phyloP scores from a whole-genome alignment of 1,284 basidiomycete genomes.

The Ustilago vetiveriae region DNA sequence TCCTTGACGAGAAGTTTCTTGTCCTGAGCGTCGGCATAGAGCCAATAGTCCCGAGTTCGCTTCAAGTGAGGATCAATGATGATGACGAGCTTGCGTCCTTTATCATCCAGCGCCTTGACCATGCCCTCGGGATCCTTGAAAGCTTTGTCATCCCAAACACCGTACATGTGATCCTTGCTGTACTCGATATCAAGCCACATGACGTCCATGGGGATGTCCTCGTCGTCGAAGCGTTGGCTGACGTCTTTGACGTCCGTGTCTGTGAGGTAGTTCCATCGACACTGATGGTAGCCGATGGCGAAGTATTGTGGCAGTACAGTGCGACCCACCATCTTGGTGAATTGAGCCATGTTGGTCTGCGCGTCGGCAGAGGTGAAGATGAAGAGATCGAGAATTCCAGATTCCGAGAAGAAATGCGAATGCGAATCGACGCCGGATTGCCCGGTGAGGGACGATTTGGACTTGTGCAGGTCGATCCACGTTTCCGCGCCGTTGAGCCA shows the following conservation, averaged over 20 bases:
- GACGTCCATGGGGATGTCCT: constrained; percentile 93
- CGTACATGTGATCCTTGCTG: constrained; percentile 92
- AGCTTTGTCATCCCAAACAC: constrained; percentile 90
- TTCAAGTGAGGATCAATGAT: constrained; percentile 98
- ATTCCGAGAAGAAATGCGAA: constrained; percentile 95
- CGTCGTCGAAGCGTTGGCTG: constrained; percentile 86
- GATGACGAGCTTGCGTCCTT: constrained; percentile 94
- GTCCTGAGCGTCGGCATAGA: constrained; percentile 85
- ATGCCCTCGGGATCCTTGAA: constrained; percentile 96
- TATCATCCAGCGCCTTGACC: constrained; percentile 85
- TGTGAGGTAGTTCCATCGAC: constrained; percentile 96
- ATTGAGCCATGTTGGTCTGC: constrained; percentile 83
- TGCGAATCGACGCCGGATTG: constrained; percentile 40
- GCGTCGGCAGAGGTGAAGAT: constrained; percentile 89
- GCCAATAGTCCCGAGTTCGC: constrained; percentile 80
- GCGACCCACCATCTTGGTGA: constrained; percentile 83
- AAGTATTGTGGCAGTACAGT: constrained; percentile 88
- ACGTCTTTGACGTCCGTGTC: constrained; percentile 89
- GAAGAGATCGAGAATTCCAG: constrained; percentile 93
- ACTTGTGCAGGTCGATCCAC: constrained; percentile 84
- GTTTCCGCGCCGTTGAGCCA: constrained; percentile 92
- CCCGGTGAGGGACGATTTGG: constrained; percentile 17
- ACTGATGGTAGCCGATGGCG: constrained; percentile 95
- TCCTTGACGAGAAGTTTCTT: constrained; percentile 83
- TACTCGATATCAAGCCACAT: constrained; percentile 97